These are phyloP conservation scores for Zopfia rhizophila DNA, from an alignment of 2,329 filamentous ascomycete genomes.

Conservation along the genomic window DNA sequence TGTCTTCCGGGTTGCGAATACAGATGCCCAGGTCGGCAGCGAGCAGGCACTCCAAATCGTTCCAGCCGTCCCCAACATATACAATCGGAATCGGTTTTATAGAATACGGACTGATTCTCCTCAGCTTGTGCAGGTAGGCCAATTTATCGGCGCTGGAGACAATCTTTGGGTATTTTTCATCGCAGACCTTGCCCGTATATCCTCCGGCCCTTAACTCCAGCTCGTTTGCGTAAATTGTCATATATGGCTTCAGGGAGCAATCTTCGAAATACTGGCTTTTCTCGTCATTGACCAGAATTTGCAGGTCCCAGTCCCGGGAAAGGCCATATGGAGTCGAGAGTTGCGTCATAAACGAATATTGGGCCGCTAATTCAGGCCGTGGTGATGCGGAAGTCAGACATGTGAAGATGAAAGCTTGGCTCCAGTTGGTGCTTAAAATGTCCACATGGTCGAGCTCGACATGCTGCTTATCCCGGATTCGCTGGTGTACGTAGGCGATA, in stretches of 20 bases:
- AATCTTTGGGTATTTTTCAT: conserved; percentile 30
- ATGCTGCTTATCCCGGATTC: conserved; percentile 18
- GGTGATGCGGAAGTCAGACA: conserved; percentile 34
- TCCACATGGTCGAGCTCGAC: conserved; percentile 27
- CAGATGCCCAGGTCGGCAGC: conserved; percentile 60
- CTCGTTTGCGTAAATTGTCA: conserved; percentile 35
- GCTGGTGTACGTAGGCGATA: conserved; percentile 45
- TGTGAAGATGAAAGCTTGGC: conserved; percentile 52
- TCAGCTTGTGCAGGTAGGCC: conserved; percentile 30
- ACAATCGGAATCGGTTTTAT: conserved; percentile 35
- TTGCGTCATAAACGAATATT: conserved; percentile 18
- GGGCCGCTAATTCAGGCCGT: background rate
- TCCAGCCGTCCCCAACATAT: conserved; percentile 61
- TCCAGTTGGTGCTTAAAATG: conserved; percentile 62
- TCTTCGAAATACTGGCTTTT: background rate
- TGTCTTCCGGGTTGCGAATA: conserved; percentile 53
- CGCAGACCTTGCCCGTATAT: conserved; percentile 29
- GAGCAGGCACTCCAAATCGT: conserved; percentile 59
- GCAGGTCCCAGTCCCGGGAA: background rate
- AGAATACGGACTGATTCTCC: conserved; percentile 5
- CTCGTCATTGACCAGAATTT: background rate
- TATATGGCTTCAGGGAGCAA: background rate
- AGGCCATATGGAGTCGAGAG: background rate
- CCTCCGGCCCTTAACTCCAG: conserved; percentile 6
- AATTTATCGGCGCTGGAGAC: conserved; percentile 56